Conservation (phyloP, 805 yeast species). For the Kluyveromyces starmeri region DNA sequence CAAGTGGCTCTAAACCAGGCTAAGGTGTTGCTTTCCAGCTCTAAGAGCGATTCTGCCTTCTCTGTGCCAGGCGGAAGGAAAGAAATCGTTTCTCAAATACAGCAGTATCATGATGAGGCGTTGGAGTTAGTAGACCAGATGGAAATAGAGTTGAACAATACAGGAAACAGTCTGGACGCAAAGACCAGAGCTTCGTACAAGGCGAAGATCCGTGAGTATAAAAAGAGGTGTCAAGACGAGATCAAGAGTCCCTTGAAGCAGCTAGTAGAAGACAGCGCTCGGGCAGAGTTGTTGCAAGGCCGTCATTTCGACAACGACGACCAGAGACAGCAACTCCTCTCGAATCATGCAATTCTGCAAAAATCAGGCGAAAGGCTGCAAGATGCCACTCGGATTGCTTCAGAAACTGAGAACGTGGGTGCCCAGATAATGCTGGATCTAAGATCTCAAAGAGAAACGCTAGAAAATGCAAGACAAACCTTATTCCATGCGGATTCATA, state of each 20-base stretch:
- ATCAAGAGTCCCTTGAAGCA: conserved; percentile 47
- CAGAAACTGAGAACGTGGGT: conserved; percentile 88
- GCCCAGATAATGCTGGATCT: conserved; percentile 82
- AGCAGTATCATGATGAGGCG: conserved; percentile 27
- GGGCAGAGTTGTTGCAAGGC: conserved; percentile 63
- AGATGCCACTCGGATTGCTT: conserved; percentile 83
- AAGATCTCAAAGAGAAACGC: conserved; percentile 89
- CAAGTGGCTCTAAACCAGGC: conserved; percentile 25
- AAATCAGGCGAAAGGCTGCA: conserved; percentile 73
- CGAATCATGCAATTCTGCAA: conserved; percentile 72
- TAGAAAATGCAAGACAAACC: conserved; percentile 76
- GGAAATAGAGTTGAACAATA: conserved; percentile 79
- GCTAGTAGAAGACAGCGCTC: conserved; percentile 60
- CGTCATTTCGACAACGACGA: conserved; percentile 33
- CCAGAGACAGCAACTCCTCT: conserved; percentile 75
- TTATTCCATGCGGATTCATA: conserved; percentile 84
- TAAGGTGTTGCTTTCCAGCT: conserved; percentile 12
- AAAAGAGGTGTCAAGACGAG: conserved; percentile 46
- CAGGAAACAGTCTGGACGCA: conserved; percentile 27
- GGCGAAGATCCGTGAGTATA: conserved; percentile 66
- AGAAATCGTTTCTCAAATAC: conserved; percentile 19
- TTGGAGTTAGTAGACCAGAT: conserved; percentile 74
- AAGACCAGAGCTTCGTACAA: conserved; percentile 54
- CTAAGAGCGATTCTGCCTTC: conserved; percentile 13
- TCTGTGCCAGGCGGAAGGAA: conserved; percentile 14